Percentiles rank a stretch among this genome's conserved stretches.
Conservation (phyloP, 202 grass and related monocot genomes). For the Saccharum hybrid region DNA sequence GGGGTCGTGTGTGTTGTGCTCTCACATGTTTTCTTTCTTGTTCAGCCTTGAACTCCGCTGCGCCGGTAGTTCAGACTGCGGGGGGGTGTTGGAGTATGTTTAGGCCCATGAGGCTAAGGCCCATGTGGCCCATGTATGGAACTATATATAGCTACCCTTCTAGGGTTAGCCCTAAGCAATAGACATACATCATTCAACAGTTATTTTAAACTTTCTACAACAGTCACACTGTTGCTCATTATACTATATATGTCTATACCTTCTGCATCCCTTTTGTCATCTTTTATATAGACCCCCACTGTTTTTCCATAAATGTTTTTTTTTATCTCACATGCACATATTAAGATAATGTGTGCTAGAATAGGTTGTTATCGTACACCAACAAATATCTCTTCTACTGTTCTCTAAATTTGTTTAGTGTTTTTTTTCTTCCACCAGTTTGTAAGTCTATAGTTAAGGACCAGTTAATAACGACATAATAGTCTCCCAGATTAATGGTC, state of each 20-base stretch:
- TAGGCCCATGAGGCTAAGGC: no score
- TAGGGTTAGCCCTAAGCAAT: no score
- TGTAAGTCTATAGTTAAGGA: neutral
- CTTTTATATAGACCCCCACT: neutral
- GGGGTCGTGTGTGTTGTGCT: no score
- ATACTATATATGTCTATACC: neutral
- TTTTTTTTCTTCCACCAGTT: neutral
- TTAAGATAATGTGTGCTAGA: neutral
- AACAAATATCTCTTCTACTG: conserved; percentile 7
- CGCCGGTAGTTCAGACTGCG: no score
- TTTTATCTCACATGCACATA: conserved; percentile 16
- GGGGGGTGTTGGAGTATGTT: no score
- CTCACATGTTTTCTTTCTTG: no score
- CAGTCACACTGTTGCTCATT: conserved; percentile 4
- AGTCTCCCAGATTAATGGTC: neutral
- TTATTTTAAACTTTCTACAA: conserved; percentile 16
- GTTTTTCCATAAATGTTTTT: conserved; percentile 20
- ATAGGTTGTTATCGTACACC: neutral
- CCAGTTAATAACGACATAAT: neutral
- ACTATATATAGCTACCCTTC: no score
- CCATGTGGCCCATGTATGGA: no score
- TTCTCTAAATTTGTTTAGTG: neutral
- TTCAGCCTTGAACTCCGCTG: no score
- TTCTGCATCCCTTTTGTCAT: neutral
- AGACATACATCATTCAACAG: no score